Percentiles rank a stretch among this genome's conserved stretches.
These are phyloP conservation scores for Hysterium pulicare DNA, from an alignment of 2,329 filamentous ascomycete species.

Conservation along the genomic window DNA sequence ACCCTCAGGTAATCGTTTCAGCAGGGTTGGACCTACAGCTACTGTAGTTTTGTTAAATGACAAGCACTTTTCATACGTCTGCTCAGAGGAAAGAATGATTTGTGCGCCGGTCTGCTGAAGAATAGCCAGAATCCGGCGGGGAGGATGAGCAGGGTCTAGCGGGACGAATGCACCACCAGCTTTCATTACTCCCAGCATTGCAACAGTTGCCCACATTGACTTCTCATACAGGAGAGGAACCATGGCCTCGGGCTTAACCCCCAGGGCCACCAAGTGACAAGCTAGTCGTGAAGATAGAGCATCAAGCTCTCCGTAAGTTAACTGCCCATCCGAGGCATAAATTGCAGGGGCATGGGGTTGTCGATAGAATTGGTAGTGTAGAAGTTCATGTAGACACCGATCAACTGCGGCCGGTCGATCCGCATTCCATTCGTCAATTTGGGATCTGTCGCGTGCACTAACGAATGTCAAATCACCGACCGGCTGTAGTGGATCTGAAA, in stretches of 20 bases:
- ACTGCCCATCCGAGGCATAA: not conserved
- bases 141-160: slow-evolving; percentile 26
- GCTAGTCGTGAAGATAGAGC: not conserved
- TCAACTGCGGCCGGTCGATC: not conserved
- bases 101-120: slow-evolving; percentile 2
- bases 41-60: not conserved
- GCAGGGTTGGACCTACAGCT: not conserved
- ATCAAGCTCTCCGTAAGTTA: not conserved
- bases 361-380: not conserved
- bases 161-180: slow-evolving; percentile 15
- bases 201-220: slow-evolving; percentile 22
- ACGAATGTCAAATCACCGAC: not conserved
- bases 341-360: not conserved
- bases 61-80: not conserved
- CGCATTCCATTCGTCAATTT: not conserved
- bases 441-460: not conserved
- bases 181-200: slow-evolving; percentile 17
- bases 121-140: slow-evolving; percentile 28
- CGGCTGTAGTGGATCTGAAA: too few species aligned
- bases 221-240: slow-evolving; percentile 14
- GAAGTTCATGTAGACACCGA: not conserved
- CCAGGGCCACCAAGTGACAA: not conserved
- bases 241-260: not conserved
- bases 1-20: not conserved
- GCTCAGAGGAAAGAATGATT: not conserved